Evolutionary conservation across 345 rosid genomes (phyloP), one percentile per base, ranked within the genome.

Genomic region (Kernera saxatilis): DNA sequence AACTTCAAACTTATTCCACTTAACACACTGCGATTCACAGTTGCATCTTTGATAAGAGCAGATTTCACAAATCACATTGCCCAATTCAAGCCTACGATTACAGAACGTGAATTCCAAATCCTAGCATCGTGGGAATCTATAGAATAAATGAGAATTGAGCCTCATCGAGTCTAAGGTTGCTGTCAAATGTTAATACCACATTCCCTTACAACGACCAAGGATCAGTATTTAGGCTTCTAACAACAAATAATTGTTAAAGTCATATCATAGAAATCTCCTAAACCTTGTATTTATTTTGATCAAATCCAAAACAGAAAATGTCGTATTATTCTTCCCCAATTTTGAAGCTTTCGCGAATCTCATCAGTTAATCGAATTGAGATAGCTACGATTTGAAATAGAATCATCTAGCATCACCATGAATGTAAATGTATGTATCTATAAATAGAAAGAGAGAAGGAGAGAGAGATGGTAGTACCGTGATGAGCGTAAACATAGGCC

Each of bases 401-500:
- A 30, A 41, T 59, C 48, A 59, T 58, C 32, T 33, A 6, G 44
- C 5, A 29, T 27, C 67, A 29, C 37, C 19, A 36, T 19, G 8
- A 37, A 18, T 7, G 32, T 17, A 37, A 39, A 73, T 22, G 69
- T 26, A 70, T 56, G 36, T 0, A 30, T 50, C 51, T 37, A 46
- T 43, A 2, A 29, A 70, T 17, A 46, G 11, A 14, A 13, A 67
- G 8, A 17, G 26, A 68, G 48, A 69, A 72, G 66, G 75, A 53
- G 69, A 23, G 22, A 63, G 8, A 25, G 26, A 54, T 40, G 54
- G 66, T 30, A 6, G 46, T 57, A 87, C 96, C 96, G 78, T 91
- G 97, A 70, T 91, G 97, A 26, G 91, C 84, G 66, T 92, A 92
- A 23, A 84, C 26, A 82, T 87, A 92, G 56, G 85, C 88, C 21